Conservation (phyloP, 2,329 filamentous ascomycete species). For the Arthrinium puccinioides region DNA sequence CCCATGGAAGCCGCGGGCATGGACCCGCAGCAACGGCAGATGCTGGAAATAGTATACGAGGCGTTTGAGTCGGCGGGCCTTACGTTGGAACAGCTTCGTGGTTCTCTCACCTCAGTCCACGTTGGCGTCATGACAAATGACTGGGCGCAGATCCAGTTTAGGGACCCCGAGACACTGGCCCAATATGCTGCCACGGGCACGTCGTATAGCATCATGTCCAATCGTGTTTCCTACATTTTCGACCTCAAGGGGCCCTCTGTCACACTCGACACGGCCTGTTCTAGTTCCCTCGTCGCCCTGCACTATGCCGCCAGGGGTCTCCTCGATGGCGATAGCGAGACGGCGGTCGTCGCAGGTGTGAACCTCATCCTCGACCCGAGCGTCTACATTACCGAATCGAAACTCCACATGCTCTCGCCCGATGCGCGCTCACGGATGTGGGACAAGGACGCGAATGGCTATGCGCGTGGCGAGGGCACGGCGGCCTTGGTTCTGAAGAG, state of each 20-base stretch:
- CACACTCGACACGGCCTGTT: constrained; percentile 24
- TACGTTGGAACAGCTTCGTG: constrained; percentile 7
- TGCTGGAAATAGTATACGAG: constrained; percentile 13
- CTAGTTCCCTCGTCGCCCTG: constrained; percentile 18
- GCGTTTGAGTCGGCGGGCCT: constrained; percentile 11
- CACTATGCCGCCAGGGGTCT: constrained; percentile 19
- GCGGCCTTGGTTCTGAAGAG: constrained; percentile 34
- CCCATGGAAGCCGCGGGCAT: constrained; percentile 11
- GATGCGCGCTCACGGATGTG: constrained; percentile 20
- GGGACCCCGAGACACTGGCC: neutral
- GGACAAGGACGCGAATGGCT: constrained; percentile 34
- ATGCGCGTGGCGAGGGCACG: constrained; percentile 38
- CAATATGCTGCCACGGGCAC: constrained; percentile 12
- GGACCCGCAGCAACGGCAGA: constrained; percentile 4
- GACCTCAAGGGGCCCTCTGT: constrained; percentile 20
- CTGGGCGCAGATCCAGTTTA: neutral
- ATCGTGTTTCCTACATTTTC: constrained; percentile 22
- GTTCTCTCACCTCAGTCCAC: constrained; percentile 9
- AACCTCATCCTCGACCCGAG: constrained; percentile 5
- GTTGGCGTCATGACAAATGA: constrained; percentile 9
- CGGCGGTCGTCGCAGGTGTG: constrained; percentile 1
- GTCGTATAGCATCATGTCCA: constrained; percentile 14
- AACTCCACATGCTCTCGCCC: constrained; percentile 14
- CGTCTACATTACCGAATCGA: constrained; percentile 4
- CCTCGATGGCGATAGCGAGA: constrained; percentile 9